These are phyloP conservation scores for Mycena pura DNA, from an alignment of 768 basidiomycete species.

Conservation along the genomic window DNA sequence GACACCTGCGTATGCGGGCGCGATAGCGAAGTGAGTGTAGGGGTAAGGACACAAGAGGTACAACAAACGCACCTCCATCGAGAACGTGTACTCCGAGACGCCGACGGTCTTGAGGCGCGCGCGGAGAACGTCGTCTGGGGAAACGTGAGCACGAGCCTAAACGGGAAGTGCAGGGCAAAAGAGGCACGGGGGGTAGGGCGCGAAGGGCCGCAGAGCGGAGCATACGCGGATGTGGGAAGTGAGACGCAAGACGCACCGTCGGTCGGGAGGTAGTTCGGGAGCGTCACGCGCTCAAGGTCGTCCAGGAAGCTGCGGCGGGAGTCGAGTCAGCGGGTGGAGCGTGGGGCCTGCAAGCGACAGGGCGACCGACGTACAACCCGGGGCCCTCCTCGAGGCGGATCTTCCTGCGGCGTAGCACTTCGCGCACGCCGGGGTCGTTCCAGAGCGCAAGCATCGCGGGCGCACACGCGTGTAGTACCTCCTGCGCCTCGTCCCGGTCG, in stretches of 20 bases:
- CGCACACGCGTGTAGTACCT: conserved; percentile 62
- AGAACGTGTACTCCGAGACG: conserved; percentile 81
- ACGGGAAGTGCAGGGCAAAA: neutral
- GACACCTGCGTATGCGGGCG: conserved; percentile 23
- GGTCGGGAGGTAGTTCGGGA: conserved; percentile 67
- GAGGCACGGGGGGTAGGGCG: neutral
- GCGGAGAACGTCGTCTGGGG: conserved; percentile 74
- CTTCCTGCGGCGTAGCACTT: conserved; percentile 60
- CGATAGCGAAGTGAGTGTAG: neutral
- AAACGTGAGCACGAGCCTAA: neutral
- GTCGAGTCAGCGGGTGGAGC: conserved; percentile 2
- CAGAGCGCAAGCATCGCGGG: conserved; percentile 74
- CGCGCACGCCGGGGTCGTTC: conserved; percentile 65
- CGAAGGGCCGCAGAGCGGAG: neutral
- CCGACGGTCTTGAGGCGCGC: conserved; percentile 81
- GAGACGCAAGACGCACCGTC: conserved; percentile 53
- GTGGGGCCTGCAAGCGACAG: neutral
- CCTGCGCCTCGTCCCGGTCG: conserved; percentile 60
- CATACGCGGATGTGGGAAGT: neutral
- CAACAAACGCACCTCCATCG: conserved; percentile 60
- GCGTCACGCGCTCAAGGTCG: conserved; percentile 69
- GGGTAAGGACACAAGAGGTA: neutral
- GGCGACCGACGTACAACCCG: conserved; percentile 65
- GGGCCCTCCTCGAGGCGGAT: conserved; percentile 73
- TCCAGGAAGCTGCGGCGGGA: conserved; percentile 64